Evolutionary conservation across 148 eudicot genomes (phyloP).

Genomic region (Simmondsia chinensis): DNA sequence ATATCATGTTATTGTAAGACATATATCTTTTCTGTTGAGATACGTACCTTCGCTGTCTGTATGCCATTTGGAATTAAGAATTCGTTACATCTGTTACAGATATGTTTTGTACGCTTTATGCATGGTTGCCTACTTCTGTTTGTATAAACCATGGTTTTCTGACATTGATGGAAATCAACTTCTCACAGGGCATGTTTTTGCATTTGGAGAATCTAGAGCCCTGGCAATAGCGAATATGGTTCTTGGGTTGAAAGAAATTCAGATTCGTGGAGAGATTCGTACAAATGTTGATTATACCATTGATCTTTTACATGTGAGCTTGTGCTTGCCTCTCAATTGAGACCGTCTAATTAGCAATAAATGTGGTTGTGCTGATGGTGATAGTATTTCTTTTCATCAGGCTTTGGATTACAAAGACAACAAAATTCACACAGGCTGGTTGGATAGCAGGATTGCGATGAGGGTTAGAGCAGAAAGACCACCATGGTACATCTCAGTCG

Average conservation of each 20-base stretch:
- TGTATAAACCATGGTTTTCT: not conserved
- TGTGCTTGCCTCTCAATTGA: not conserved
- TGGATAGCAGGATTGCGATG: conserved; percentile 99
- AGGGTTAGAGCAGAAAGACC: conserved; percentile 99
- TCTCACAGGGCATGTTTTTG: conserved; percentile 88
- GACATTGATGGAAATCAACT: not conserved
- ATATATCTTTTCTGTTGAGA: too few species aligned
- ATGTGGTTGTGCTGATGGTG: not conserved
- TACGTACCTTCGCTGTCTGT: too few species aligned
- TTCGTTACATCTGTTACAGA: too few species aligned
- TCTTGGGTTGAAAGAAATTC: conserved; percentile 97
- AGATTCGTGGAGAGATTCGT: conserved; percentile 96
- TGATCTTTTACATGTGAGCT: conserved; percentile 82
- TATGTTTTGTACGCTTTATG: too few species aligned
- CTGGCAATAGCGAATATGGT: conserved; percentile 97
- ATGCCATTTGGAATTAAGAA: too few species aligned
- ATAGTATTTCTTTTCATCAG: conserved; percentile 24
- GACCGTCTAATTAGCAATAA: too few species aligned
- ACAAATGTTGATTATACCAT: conserved; percentile 97
- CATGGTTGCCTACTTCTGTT: not conserved
- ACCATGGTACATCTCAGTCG: conserved; percentile 98
- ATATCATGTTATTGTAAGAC: too few species aligned
- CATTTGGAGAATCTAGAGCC: conserved; percentile 97
- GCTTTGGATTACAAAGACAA: conserved; percentile 89
- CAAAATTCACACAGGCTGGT: conserved; percentile 98